phyloP scores from a whole-genome alignment of 106 monocot genomes.

The Hemerocallis citrina region DNA sequence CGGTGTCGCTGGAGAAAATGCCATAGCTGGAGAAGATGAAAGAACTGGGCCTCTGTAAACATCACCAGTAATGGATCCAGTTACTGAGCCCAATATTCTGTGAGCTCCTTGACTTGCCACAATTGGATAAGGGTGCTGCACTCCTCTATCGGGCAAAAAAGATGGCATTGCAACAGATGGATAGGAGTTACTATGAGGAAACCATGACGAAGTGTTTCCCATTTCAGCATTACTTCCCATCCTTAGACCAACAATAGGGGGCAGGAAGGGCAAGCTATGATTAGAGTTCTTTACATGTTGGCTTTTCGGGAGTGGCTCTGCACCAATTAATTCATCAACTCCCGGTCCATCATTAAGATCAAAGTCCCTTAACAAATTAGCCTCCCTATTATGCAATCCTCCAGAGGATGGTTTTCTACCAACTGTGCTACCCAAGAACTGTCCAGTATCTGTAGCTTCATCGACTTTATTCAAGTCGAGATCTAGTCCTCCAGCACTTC shows the following conservation, averaged over 20 bases:
- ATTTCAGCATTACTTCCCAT: constrained; percentile 55
- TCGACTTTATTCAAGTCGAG: constrained; percentile 82
- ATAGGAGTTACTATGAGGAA: constrained; percentile 53
- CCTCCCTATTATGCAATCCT: constrained; percentile 22
- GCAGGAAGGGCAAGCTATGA: constrained; percentile 40
- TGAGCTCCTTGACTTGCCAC: constrained; percentile 47
- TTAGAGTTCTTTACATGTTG: constrained; percentile 32
- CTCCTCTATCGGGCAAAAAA: constrained; percentile 69
- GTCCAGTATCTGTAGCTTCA: constrained; percentile 49
- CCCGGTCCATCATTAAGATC: constrained; percentile 86
- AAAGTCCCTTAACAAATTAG: constrained; percentile 55
- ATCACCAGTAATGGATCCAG: constrained; percentile 44
- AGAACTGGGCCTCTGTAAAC: constrained; percentile 50
- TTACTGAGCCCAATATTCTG: constrained; percentile 41
- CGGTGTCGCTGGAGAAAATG: constrained; percentile 45
- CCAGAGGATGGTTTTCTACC: constrained; percentile 18
- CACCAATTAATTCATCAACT: constrained; percentile 48
- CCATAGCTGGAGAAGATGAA: constrained; percentile 72
- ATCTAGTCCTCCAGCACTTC: constrained; percentile 47
- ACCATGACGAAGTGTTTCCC: constrained; percentile 63
- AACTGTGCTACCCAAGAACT: constrained; percentile 21
- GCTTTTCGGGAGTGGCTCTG: constrained; percentile 26
- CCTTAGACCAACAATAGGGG: constrained; percentile 36
- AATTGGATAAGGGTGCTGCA: constrained; percentile 60
- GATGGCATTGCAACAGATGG: constrained; percentile 65